Evolutionary conservation across 306 rosid genomes (phyloP).

Genomic region (Quercus bicolor): DNA sequence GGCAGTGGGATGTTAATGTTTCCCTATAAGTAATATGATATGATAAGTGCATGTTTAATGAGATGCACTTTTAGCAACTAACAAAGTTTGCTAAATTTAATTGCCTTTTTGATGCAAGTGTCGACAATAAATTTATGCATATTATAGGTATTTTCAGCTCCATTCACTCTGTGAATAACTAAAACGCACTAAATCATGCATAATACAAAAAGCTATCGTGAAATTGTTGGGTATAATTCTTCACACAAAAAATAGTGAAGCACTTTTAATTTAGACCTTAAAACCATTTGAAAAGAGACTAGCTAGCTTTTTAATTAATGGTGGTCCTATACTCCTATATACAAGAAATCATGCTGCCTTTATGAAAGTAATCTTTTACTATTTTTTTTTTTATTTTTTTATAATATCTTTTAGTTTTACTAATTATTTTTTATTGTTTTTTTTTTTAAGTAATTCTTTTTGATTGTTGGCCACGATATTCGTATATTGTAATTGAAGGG

Average conservation of each 20-base stretch:
- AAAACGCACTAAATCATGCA: neutral
- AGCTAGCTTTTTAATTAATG: neutral
- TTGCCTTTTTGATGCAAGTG: neutral
- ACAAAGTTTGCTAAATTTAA: neutral
- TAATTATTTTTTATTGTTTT: too few species aligned
- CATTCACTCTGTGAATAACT: neutral
- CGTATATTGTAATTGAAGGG: neutral
- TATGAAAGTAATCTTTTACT: neutral
- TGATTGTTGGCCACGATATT: slow-evolving; percentile 15
- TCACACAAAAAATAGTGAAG: neutral
- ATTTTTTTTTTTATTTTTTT: too few species aligned
- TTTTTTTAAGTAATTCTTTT: neutral
- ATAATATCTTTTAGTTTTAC: too few species aligned
- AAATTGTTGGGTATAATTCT: neutral
- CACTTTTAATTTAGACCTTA: too few species aligned
- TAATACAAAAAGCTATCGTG: neutral
- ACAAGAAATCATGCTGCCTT: neutral
- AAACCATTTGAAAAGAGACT: neutral
- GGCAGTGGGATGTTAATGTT: too few species aligned
- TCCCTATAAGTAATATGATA: neutral
- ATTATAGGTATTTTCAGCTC: too few species aligned
- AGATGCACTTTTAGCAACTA: neutral
- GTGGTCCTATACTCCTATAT: neutral
- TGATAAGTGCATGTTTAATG: neutral
- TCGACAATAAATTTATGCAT: neutral